Percentiles rank a stretch among this genome's conserved stretches.
phyloP scores from a whole-genome alignment of 345 rosid species.

The Firmiana major region DNA sequence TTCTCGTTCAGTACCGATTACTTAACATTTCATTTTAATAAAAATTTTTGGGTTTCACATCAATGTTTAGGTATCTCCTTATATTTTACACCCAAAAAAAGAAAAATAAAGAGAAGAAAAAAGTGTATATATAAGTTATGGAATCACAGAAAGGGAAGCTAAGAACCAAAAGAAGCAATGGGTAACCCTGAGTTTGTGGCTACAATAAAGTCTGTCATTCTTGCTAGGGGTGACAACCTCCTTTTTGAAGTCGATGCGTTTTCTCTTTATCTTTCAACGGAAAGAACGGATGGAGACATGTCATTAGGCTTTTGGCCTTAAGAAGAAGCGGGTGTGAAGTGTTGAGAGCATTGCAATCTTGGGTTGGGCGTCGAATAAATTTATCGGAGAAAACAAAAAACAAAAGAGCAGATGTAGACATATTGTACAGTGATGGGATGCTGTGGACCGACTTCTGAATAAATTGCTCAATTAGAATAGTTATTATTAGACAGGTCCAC shows the following conservation, averaged over 20 bases:
- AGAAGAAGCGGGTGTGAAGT: neutral
- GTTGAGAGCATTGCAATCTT: neutral
- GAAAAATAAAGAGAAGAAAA: no score
- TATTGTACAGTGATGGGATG: neutral
- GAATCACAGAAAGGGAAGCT: neutral
- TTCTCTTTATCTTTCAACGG: neutral
- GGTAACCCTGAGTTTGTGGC: neutral
- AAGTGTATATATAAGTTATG: neutral
- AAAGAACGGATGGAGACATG: neutral
- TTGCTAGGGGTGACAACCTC: neutral
- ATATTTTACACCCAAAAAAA: no score
- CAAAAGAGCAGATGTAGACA: neutral
- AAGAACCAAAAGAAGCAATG: neutral
- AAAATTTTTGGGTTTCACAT: no score
- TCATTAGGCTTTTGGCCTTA: neutral
- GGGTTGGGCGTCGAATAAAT: neutral
- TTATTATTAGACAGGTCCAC: conserved; percentile 2
- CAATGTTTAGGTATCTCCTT: neutral
- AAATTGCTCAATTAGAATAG: conserved; percentile 5
- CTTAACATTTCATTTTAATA: no score
- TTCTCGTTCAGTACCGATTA: no score
- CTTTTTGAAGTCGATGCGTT: conserved; percentile 3
- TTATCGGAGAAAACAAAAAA: neutral
- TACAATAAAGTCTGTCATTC: neutral
- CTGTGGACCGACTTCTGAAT: conserved; percentile 11